phyloP scores from a whole-genome alignment of 768 basidiomycete species.

The Phanerochaete carnosa region DNA sequence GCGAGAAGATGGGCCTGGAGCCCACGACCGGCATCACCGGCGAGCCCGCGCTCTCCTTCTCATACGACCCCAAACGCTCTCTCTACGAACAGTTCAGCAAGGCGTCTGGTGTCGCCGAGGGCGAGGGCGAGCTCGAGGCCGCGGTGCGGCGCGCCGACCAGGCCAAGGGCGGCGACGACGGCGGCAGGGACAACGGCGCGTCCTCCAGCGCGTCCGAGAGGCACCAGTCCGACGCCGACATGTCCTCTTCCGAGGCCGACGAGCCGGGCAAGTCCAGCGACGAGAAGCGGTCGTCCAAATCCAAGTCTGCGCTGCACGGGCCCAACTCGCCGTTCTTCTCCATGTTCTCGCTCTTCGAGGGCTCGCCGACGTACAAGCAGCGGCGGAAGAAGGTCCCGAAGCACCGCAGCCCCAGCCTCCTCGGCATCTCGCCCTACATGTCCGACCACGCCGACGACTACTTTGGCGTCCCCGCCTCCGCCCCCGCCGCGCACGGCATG shows the following conservation, averaged over 20 bases:
- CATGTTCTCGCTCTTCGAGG: conserved; percentile 76
- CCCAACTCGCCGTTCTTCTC: conserved; percentile 49
- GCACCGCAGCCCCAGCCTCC: conserved; percentile 23
- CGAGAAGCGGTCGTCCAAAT: conserved; percentile 14
- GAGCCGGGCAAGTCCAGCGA: conserved; percentile 11
- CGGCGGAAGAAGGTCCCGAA: conserved; percentile 71
- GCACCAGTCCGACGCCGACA: conserved; percentile 20
- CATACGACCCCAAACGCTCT: conserved; percentile 80
- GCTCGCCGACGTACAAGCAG: conserved; percentile 86
- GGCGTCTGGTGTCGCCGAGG: conserved; percentile 30
- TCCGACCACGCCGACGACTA: conserved; percentile 5
- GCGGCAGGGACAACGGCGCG: conserved; percentile 13
- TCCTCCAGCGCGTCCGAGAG: conserved; percentile 8
- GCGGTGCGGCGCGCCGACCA: conserved; percentile 30
- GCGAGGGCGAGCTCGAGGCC: conserved; percentile 33
- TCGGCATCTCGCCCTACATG: conserved; percentile 11
- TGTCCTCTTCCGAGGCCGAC: conserved; percentile 20
- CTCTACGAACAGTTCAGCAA: conserved; percentile 87
- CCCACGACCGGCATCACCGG: conserved; percentile 74
- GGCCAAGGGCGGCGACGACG: conserved; percentile 15
- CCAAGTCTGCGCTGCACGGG: conserved; percentile 19
- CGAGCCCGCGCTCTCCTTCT: conserved; percentile 87
- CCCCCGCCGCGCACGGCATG: background rate
- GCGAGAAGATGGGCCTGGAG: conserved; percentile 88
- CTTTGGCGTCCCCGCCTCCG: no score